Conservation (phyloP, 2,329 filamentous ascomycete species). For the Huntiella bhutanensis region DNA sequence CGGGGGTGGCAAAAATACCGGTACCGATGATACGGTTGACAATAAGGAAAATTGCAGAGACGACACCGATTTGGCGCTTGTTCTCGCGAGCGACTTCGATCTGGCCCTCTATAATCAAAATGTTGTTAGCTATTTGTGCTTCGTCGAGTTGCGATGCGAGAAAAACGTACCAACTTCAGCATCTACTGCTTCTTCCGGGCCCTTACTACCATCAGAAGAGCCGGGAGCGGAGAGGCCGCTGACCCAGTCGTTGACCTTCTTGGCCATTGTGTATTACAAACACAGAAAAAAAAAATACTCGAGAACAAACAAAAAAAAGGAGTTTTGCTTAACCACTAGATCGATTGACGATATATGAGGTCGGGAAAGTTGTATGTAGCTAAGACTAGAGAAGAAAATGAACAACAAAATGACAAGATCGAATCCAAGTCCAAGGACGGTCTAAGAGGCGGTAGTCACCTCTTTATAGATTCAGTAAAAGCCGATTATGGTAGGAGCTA, state of each 20-base stretch:
- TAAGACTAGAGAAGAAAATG: too few species aligned
- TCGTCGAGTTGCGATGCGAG: neutral
- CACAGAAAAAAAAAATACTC: too few species aligned
- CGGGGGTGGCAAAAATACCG: slow-evolving; percentile 47
- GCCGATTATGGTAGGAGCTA: too few species aligned
- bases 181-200: neutral
- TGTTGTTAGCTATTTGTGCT: neutral
- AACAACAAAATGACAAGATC: too few species aligned
- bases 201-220: neutral
- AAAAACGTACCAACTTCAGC: slow-evolving; percentile 2
- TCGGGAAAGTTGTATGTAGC: too few species aligned
- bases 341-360: too few species aligned
- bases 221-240: neutral
- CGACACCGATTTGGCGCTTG: slow-evolving; percentile 36
- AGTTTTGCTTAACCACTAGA: too few species aligned
- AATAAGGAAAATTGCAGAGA: slow-evolving; percentile 38
- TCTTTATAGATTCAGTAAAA: too few species aligned
- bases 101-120: slow-evolving; percentile 14
- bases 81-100: slow-evolving; percentile 25
- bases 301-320: too few species aligned
- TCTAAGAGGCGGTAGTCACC: too few species aligned
- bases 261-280: neutral
- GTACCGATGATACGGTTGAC: slow-evolving; percentile 49
- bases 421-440: too few species aligned
- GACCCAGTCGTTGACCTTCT: neutral